Evolutionary conservation across 352 stramenopile genomes (phyloP), one percentile per base, ranked within the genome.

Genomic region (Phytopythium ostracodes): DNA sequence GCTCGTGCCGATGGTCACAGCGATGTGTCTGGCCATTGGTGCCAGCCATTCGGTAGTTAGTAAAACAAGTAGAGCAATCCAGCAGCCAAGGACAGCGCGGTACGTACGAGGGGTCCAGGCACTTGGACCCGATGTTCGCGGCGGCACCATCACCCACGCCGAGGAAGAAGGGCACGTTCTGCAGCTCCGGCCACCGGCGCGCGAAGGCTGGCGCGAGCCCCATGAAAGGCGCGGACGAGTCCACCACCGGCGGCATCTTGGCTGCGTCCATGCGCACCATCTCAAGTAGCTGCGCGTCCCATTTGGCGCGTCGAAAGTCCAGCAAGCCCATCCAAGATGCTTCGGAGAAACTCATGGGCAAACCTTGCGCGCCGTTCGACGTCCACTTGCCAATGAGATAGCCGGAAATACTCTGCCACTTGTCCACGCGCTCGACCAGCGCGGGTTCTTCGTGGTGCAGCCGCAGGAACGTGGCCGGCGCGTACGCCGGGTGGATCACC

Each of bases 61-160:
- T n/a, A n/a, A n/a, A n/a, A n/a, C n/a, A n/a, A n/a, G 29, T 7
- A 33, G 29, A 33, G 29, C 29, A 33, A 27, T 59, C 59, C 22
- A 63, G 51, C 20, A 18, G 18, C 50, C 17, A 68, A 35, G 50
- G 56, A 42, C 29, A 33, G 29, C 3, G 20, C 18, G 31, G n/a
- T 14, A 33, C 77, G 36, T 76, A 92, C 80, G 78, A 79, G 33
- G 72, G 57, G 63, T 89, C 72, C 52, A 85, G 81, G 56, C 92
- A 98, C 73, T 98, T 98, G 63, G 90, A 98, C 33, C 96, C 96
- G 61, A 98, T 80, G 69, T 98, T 99, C 27, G 94, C 96, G 17
- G 92, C 95, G 40, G 93, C 94, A 27, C 96, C 96, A 60, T 99
- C 96, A 14, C 83, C 94, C 27, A 98, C 80, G 40, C 94, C 94